A percentile compares a stretch with the other conserved stretches of the same genome.
Evolutionary conservation across 2,329 filamentous ascomycete genomes (phyloP).

Genomic region (Trichoderma citrinoviride): DNA sequence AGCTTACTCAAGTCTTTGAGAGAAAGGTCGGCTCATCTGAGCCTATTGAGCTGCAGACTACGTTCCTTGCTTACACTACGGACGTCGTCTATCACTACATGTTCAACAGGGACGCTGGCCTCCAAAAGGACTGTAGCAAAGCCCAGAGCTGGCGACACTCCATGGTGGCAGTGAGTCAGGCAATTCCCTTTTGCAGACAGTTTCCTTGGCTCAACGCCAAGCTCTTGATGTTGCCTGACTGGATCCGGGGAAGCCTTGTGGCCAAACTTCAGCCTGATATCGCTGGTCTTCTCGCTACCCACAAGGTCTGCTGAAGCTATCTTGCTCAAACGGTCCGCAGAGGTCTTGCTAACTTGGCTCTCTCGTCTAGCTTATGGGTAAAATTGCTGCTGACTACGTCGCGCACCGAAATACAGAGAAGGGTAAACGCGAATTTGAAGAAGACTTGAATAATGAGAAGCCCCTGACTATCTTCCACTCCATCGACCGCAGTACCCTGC

Average conservation of each 20-base stretch:
- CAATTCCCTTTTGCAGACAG: constrained; percentile 12
- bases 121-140: not conserved
- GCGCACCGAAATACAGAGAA: not conserved
- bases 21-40: not conserved
- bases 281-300: not conserved
- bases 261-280: not conserved
- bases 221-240: not conserved
- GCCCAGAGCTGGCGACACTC: constrained; percentile 2
- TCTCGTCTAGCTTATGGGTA: not conserved
- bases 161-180: not conserved
- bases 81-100: not conserved
- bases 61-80: not conserved
- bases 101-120: not conserved
- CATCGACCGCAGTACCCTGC: not conserved
- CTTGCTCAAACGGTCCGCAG: not conserved
- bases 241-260: not conserved
- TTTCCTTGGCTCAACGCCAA: constrained; percentile 14
- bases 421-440: not conserved
- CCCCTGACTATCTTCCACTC: constrained; percentile 1
- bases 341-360: not conserved
- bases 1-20: not conserved
- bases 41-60: not conserved
- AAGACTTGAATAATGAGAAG: not conserved
- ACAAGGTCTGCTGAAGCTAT: not conserved
- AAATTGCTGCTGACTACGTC: not conserved